Evolutionary conservation across 2,329 filamentous ascomycete genomes (phyloP), one percentile per base, ranked within the genome.

Genomic region (Fusarium goolgardi): DNA sequence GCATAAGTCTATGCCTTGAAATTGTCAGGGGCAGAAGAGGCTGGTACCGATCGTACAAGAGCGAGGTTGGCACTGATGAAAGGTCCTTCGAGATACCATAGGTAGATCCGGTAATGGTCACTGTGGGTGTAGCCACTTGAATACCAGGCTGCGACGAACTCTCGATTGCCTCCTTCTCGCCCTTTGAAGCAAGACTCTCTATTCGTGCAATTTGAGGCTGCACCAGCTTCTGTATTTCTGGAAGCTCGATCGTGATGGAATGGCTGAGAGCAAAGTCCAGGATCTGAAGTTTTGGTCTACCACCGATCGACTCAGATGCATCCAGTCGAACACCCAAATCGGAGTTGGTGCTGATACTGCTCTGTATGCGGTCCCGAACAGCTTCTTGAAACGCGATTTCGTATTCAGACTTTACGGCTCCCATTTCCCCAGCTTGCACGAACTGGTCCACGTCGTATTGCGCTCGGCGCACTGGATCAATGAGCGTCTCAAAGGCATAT

Each of bases 401-500:
- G 31, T 75, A 72, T 31, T 49, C 59, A 4, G 52, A 65, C 31
- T 46, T 32, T 21, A 51, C 67, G 16, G 65, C 62, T 5, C 71
- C 72, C 12, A 72, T 59, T 18, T 70, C 65, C 16, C 74, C 68
- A 16, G 32, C 51, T 27, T 65, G 54, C 21, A 73, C 52, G 21
- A 74, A 65, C 32, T 71, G 70, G 21, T 72, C 70, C 11, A 77
- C 70, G 60, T 84, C 82, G 56, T 85, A 84, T 35, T 78, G 77
- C 7, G 78, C 75, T 34, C 81, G 77, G 23, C 79, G 77, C 18
- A 75, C 73, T 16, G 81, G 81, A 49, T 83, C 78, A 46, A 82
- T 78, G n/a, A 85, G 76, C 2, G 80, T 81, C 72, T 85, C 83
- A 47, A 83, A 84, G 10, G 82, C 83, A 15, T 74, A 72, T 56